Evolutionary conservation across 179 eudicot genomes (phyloP).

Genomic region (Pouteria campechiana): DNA sequence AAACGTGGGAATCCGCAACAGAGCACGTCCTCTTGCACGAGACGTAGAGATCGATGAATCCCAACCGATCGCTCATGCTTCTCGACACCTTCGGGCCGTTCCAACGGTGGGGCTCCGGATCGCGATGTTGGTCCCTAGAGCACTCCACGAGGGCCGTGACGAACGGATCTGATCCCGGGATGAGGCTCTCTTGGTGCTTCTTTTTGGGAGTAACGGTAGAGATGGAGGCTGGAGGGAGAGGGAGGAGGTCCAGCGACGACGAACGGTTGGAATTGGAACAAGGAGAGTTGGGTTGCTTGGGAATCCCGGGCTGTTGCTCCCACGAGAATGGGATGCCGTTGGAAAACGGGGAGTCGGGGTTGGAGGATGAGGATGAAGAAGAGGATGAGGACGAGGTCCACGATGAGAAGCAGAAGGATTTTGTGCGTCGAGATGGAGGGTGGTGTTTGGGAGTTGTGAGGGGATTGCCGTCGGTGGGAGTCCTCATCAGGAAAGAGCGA

Average conservation of each 20-base stretch:
- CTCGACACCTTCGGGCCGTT: slow-evolving; percentile 15
- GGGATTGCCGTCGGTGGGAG: neutral
- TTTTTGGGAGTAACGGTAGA: slow-evolving; percentile 4
- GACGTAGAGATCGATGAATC: slow-evolving; percentile 27
- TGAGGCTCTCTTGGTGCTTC: slow-evolving; percentile 9
- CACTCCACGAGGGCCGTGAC: slow-evolving; percentile 53
- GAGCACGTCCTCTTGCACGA: slow-evolving; percentile 54
- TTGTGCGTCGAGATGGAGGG: slow-evolving; percentile 11
- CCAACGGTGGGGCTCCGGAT: slow-evolving; percentile 6
- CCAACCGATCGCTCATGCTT: slow-evolving; percentile 31
- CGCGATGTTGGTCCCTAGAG: slow-evolving; percentile 27
- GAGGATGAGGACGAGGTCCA: slow-evolving; percentile 12
- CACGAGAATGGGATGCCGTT: slow-evolving; percentile 55
- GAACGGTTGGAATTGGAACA: too few species aligned
- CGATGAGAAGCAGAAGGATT: slow-evolving; percentile 2
- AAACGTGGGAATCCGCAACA: slow-evolving; percentile 47
- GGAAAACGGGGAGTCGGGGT: slow-evolving; percentile 12
- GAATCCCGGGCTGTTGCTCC: slow-evolving; percentile 73
- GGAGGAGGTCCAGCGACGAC: slow-evolving; percentile 20
- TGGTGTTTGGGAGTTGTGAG: slow-evolving; percentile 3
- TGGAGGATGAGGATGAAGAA: slow-evolving; percentile 15
- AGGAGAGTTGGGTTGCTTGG: slow-evolving; percentile 32
- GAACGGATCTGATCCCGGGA: slow-evolving; percentile 51
- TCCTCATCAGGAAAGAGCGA: too few species aligned
- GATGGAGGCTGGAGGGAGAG: slow-evolving; percentile 43